Evolutionary conservation across 768 basidiomycete species (phyloP).

Genomic region (Kwoniella mangroviensis): DNA sequence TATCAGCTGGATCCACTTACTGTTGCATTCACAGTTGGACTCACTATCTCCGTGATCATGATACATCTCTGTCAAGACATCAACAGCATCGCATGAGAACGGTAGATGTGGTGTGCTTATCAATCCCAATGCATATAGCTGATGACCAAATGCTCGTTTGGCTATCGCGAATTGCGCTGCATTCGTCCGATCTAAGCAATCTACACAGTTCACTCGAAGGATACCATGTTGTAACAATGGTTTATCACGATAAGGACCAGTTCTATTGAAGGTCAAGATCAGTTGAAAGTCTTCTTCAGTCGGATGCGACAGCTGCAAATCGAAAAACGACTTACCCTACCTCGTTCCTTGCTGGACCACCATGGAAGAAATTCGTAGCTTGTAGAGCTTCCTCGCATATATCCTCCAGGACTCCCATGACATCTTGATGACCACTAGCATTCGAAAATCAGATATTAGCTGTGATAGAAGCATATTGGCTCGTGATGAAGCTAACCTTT

Average conservation of each 20-base stretch:
- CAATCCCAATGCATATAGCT: slow-evolving; percentile 90
- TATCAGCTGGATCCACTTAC: slow-evolving; percentile 1
- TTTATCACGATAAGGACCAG: slow-evolving; percentile 27
- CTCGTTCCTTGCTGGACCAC: slow-evolving; percentile 66
- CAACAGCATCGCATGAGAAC: slow-evolving; percentile 92
- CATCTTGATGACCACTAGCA: slow-evolving; percentile 86
- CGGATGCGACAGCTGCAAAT: not conserved
- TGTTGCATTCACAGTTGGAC: slow-evolving; percentile 49
- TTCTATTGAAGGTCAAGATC: slow-evolving; percentile 10
- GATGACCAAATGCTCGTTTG: slow-evolving; percentile 90
- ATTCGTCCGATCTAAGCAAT: slow-evolving; percentile 95
- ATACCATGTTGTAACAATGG: slow-evolving; percentile 87
- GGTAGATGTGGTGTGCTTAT: slow-evolving; percentile 81
- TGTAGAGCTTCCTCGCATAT: slow-evolving; percentile 91
- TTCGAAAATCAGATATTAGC: no score
- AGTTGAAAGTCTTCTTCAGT: not conserved
- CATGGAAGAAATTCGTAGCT: slow-evolving; percentile 92
- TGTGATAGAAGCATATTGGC: not conserved
- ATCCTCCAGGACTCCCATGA: slow-evolving; percentile 92
- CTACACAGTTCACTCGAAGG: slow-evolving; percentile 92
- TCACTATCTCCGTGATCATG: slow-evolving; percentile 94
- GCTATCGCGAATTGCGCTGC: slow-evolving; percentile 97
- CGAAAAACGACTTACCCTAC: slow-evolving; percentile 21
- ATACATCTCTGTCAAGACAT: slow-evolving; percentile 98
- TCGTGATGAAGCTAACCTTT: slow-evolving; percentile 67